Evolutionary conservation across 495 filamentous ascomycete genomes (phyloP).

Genomic region (Hyphodiscus hymeniophilus): DNA sequence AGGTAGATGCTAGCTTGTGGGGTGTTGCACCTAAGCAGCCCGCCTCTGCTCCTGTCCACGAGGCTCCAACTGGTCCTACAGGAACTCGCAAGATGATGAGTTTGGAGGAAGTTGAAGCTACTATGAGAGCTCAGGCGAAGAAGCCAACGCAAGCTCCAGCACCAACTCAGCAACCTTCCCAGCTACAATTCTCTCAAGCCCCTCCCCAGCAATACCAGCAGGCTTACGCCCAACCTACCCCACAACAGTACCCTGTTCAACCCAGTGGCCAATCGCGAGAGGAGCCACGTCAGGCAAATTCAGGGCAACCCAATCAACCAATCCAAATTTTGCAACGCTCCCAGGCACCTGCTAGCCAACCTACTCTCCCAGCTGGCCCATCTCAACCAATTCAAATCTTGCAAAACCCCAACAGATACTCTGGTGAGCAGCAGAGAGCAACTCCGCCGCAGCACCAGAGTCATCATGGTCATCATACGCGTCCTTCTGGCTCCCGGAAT

Average conservation of each 20-base stretch:
- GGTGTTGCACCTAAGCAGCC: constrained; percentile 58
- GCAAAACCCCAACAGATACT: constrained; percentile 32
- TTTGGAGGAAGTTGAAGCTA: constrained; percentile 92
- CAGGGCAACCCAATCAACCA: constrained; percentile 41
- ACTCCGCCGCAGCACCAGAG: constrained; percentile 34
- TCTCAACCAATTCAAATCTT: constrained; percentile 36
- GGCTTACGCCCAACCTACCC: constrained; percentile 12
- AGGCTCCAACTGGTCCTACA: constrained; percentile 19
- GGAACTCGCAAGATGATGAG: constrained; percentile 82
- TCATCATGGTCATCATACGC: constrained; percentile 29
- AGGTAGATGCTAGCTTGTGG: constrained; percentile 93
- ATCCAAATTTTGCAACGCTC: constrained; percentile 47
- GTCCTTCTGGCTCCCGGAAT: constrained; percentile 17
- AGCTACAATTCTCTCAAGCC: constrained; percentile 23
- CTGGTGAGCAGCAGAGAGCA: constrained; percentile 22
- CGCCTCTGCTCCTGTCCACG: constrained; percentile 15
- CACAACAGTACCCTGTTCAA: constrained; percentile 27
- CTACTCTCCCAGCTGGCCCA: constrained; percentile 9
- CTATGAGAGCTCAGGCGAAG: constrained; percentile 67
- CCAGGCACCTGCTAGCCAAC: constrained; percentile 11
- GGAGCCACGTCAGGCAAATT: constrained; percentile 17
- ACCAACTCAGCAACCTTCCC: constrained; percentile 13
- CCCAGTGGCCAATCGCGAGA: constrained; percentile 27
- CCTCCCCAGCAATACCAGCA: constrained; percentile 17
- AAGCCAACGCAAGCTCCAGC: constrained; percentile 29